Evolutionary conservation across 169 alveolate genomes (phyloP).

Genomic region (Blepharisma undulans): DNA sequence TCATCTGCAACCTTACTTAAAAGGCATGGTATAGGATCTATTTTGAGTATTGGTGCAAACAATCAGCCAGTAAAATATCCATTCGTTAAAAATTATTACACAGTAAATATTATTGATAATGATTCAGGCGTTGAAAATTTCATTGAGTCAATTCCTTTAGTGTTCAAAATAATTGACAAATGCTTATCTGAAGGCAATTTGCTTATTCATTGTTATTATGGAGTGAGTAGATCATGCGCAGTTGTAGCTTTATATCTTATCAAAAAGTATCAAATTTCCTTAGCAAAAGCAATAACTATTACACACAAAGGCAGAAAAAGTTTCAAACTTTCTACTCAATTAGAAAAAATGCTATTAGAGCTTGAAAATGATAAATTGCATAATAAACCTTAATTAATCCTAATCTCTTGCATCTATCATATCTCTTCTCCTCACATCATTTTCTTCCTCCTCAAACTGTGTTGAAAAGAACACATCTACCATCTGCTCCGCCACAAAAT

Average conservation of each 20-base stretch:
- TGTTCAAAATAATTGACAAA: neutral
- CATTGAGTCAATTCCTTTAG: neutral
- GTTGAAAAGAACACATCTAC: conserved; percentile 46
- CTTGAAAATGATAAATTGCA: neutral
- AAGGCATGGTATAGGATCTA: neutral
- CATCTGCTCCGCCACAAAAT: conserved; percentile 59
- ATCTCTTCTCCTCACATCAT: neutral
- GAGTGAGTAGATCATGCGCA: conserved; percentile 79
- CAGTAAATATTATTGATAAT: neutral
- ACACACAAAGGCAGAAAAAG: conserved; percentile 55
- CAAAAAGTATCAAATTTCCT: conserved; percentile 66
- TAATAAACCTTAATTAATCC: neutral
- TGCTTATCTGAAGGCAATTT: conserved; percentile 52
- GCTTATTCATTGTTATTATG: conserved; percentile 85
- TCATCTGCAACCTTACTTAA: neutral
- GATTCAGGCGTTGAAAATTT: neutral
- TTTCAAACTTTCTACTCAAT: neutral
- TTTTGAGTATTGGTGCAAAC: neutral
- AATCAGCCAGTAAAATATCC: neutral
- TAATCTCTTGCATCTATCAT: neutral
- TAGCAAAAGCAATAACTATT: conserved; percentile 71
- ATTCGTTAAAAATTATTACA: neutral
- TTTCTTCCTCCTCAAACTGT: conserved; percentile 1
- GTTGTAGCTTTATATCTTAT: conserved; percentile 78
- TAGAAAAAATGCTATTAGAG: neutral